Percentiles rank a stretch among this genome's conserved stretches.
phyloP scores from a whole-genome alignment of 176 grass and related monocot species.

The Bolboschoenus planiculmis region DNA sequence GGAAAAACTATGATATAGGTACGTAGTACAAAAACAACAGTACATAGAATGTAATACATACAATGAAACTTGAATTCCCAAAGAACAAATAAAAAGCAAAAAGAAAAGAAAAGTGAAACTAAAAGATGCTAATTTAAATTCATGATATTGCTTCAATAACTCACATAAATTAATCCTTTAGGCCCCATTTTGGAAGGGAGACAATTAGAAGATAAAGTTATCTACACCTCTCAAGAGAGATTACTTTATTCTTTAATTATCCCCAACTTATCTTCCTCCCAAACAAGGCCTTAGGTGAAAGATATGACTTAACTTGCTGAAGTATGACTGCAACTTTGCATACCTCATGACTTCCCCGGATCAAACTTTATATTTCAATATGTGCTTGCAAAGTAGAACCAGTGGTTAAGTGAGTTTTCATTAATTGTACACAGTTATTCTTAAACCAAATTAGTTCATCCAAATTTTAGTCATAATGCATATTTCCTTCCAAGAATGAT shows the following conservation, averaged over 20 bases:
- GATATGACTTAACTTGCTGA: background rate
- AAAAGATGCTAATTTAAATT: background rate
- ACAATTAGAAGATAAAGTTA: no score
- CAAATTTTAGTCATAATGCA: background rate
- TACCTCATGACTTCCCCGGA: background rate
- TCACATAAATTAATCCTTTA: no score
- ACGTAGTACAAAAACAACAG: background rate
- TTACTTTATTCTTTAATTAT: no score
- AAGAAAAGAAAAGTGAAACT: background rate
- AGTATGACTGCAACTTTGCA: background rate
- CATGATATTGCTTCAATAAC: no score
- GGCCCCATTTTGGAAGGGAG: no score
- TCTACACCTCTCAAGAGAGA: no score
- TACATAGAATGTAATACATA: background rate
- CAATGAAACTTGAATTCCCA: background rate
- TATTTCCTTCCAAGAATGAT: background rate
- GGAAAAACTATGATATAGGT: background rate
- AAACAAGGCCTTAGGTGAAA: background rate
- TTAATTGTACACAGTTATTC: background rate
- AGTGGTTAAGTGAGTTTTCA: background rate
- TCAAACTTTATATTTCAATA: background rate
- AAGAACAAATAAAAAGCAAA: background rate
- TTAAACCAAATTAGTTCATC: background rate
- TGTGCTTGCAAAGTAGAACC: background rate
- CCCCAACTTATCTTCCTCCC: no score